A percentile compares a stretch with the other conserved stretches of the same genome.
These are phyloP conservation scores for Umbelopsis sp. DNA, from an alignment of 371 early-diverging fungal genomes.

Conservation along the genomic window DNA sequence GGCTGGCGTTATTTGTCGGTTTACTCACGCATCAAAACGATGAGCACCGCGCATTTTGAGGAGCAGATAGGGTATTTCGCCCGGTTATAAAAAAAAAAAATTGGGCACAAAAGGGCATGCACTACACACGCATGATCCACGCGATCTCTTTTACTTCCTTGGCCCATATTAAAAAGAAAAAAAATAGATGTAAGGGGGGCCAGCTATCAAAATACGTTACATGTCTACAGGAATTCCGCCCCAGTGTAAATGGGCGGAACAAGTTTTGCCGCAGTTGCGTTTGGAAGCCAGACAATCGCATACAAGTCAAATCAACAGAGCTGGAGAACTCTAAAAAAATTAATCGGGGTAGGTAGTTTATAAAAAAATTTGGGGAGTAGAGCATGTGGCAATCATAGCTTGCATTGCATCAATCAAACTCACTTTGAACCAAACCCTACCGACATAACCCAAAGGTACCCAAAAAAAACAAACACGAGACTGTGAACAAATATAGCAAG, in stretches of 20 bases:
- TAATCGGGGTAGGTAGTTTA: not conserved
- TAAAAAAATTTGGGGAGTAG: not conserved
- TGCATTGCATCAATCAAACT: slow-evolving; percentile 6
- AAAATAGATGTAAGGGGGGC: too few relatives aligned
- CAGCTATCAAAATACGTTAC: too few relatives aligned
- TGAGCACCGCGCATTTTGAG: slow-evolving; percentile 10
- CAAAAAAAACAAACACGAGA: slow-evolving; percentile 1
- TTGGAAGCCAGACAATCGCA: not conserved
- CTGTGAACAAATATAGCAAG: slow-evolving; percentile 10
- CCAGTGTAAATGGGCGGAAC: too few relatives aligned
- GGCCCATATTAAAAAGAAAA: too few relatives aligned
- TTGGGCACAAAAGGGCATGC: too few relatives aligned
- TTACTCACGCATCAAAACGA: not conserved
- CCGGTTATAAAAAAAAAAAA: too few relatives aligned
- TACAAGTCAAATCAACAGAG: not conserved
- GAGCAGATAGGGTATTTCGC: not conserved
- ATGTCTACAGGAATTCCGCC: too few relatives aligned
- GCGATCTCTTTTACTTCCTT: too few relatives aligned
- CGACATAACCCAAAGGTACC: too few relatives aligned
- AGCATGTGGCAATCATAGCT: slow-evolving; percentile 17
- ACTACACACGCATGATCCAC: too few relatives aligned
- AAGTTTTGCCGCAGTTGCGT: not conserved
- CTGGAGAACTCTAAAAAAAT: not conserved
- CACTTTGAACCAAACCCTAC: too few relatives aligned
- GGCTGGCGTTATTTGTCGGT: not conserved